Evolutionary conservation across 495 filamentous ascomycete genomes (phyloP), one percentile per base, ranked within the genome.

Genomic region (Cladorrhinum samala): DNA sequence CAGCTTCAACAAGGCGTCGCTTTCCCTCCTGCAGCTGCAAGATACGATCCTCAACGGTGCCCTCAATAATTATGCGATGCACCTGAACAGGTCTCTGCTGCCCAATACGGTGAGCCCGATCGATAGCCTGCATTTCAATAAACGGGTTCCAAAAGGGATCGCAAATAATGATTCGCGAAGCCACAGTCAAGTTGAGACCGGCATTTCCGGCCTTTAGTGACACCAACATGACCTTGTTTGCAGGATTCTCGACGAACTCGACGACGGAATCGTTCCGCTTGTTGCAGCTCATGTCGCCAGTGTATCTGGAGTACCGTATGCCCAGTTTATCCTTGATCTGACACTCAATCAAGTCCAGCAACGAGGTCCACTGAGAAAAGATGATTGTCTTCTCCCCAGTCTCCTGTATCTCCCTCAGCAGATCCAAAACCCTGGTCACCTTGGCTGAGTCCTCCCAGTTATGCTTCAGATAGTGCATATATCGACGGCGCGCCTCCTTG

Each of bases 111-210:
- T 97, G 87, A 2, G 92, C 89, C 36, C 92, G 88, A 68, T 96
- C 93, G 50, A 97, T 85, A 1, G 92, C 92, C 67, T 97, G 92
- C 59, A 91, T 88, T 70, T 97, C 92, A 21, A 95, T 86, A 64
- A 86, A 96, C 0, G 92, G 91, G 55, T 97, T 97, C 89, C 93
- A 97, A 73, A 95, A 96, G 0, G 92, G 92, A 58, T 97, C 92
- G 51, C 94, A 81, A 49, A 96, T 86, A 63, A 97, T 89, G 56
- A 97, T 87, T 57, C 89, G 85, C 0, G 83, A 86, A 0, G 92
- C 92, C n/a, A 83, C 83, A 7, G 86, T 85, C 17, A 97, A 79
- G 64, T 97, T 97, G 36, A 97, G 75, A 0, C 92, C 92, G 0
- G 92, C 80, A 63, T 97, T 97, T 11, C 92, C 92, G 0, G 92